A percentile compares a stretch with the other conserved stretches of the same genome.
These are phyloP conservation scores for Calonectria pteridis DNA, from an alignment of 2,329 filamentous ascomycete genomes.

Conservation along the genomic window DNA sequence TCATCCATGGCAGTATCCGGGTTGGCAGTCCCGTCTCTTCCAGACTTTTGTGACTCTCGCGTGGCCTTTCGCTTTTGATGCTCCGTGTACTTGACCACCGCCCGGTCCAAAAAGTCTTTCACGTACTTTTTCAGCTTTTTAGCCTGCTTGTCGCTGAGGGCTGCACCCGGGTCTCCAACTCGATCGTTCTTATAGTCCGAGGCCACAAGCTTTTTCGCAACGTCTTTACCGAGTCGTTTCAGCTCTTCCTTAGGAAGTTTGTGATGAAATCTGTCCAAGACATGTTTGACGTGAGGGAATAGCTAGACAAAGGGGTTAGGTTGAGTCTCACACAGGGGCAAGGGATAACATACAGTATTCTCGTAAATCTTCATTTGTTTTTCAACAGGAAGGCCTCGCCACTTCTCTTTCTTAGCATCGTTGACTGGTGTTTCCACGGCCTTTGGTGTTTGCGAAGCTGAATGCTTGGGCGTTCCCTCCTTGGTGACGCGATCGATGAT, in stretches of 20 bases:
- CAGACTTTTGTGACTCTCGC: conserved; percentile 45
- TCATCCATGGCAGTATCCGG: conserved; percentile 26
- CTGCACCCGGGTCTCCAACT: conserved; percentile 81
- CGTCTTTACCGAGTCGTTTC: conserved; percentile 73
- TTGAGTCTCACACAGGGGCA: not conserved
- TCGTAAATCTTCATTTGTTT: conserved; percentile 97
- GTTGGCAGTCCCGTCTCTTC: conserved; percentile 23
- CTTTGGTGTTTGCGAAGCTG: conserved; percentile 74
- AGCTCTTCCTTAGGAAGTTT: conserved; percentile 86
- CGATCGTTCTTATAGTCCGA: conserved; percentile 92
- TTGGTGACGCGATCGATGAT: conserved; percentile 89
- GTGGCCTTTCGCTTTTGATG: conserved; percentile 75
- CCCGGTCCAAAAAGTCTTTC: conserved; percentile 88
- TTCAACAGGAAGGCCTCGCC: conserved; percentile 77
- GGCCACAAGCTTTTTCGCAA: conserved; percentile 89
- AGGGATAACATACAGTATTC: conserved; percentile 77
- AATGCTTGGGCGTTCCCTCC: conserved; percentile 64
- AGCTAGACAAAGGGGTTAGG: conserved; percentile 65
- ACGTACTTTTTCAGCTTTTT: conserved; percentile 87
- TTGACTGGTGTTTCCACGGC: conserved; percentile 66
- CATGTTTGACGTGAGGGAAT: conserved; percentile 85
- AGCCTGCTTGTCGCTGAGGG: conserved; percentile 80
- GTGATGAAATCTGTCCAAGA: conserved; percentile 88
- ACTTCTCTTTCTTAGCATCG: conserved; percentile 76
- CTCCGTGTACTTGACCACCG: conserved; percentile 78